Base-by-base conservation (phyloP, 1,284 basidiomycete species). In the Trametes versicolor region DNA sequence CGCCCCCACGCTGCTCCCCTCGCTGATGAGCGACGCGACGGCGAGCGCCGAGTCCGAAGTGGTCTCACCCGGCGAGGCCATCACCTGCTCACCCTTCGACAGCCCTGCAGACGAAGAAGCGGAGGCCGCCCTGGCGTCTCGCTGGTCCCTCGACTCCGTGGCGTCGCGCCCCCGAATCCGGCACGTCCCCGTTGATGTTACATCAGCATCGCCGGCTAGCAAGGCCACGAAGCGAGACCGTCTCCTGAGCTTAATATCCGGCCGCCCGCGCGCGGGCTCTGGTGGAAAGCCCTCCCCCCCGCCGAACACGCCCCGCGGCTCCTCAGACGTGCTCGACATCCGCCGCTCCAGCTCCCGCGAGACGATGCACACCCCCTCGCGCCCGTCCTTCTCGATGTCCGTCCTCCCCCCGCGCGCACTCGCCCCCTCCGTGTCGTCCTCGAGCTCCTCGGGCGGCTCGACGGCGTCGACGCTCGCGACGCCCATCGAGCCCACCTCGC, bases 141-240 rank as follows among this genome's bases (percentile, higher is more conserved):
- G 75, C 39, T 77, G 75, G 75, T 77, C 75, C 37, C 67, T 77
- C 48, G 75, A 77, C 67, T 75, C 75, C 4, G 69, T 71, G 39
- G 71, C 70, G 43, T 71, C 71, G 43, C 68, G 67, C 54, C 71
- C 69, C 39, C 66, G 60, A 51, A 68, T 70, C 66, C 60, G 49
- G 29, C 62, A 66, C 55, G 58, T 53, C 55, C 56, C 58, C 53
- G 61, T 64, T 62, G 61, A 62, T 61, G 53, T 61, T 53, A 63
- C 70, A 57, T 62, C 70, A 60, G 61, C 71, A 49, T 64, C 70
- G 17, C 60, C 70, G 54, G 68, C 71, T 58, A 66, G 62, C 57
- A 72, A 72, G 59, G 58, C 65, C 6, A 69, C 66, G 48, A 74
- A 70, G 65, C 73, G 75, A 60, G 74, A 74, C 62, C 71, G 75